Evolutionary conservation across 352 stramenopile genomes (phyloP).

Genomic region (Phytophthora capsici): DNA sequence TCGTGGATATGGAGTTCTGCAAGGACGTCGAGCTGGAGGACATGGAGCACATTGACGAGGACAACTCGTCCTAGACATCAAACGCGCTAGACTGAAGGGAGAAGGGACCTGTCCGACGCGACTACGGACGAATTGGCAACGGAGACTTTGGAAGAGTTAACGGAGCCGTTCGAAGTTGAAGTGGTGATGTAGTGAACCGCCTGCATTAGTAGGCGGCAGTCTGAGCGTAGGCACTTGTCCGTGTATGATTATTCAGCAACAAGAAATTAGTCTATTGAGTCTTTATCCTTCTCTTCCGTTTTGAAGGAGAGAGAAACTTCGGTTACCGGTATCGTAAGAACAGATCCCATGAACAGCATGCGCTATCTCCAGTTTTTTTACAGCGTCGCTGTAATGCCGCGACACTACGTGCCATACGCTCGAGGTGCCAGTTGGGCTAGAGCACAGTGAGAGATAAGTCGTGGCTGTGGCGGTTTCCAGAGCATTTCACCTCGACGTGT

Average conservation of each 20-base stretch:
- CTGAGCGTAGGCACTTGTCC: slow-evolving; percentile 21
- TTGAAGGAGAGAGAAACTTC: slow-evolving; percentile 3
- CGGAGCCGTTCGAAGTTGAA: slow-evolving; percentile 19
- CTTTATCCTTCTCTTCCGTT: background rate
- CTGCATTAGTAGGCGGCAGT: slow-evolving; percentile 26
- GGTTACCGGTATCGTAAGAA: slow-evolving; percentile 9
- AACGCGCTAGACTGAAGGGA: slow-evolving; percentile 3
- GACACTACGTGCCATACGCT: slow-evolving; percentile 29
- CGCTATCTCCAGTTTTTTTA: slow-evolving; percentile 20
- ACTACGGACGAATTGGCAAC: background rate
- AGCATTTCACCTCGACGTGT: slow-evolving; percentile 15
- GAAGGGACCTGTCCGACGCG: slow-evolving; percentile 18
- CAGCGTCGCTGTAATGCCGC: slow-evolving; percentile 15
- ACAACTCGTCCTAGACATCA: background rate
- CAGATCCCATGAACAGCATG: slow-evolving; percentile 29
- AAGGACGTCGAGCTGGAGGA: slow-evolving; percentile 43
- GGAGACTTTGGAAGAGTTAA: slow-evolving; percentile 7
- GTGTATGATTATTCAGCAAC: slow-evolving; percentile 42
- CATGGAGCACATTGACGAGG: slow-evolving; percentile 37
- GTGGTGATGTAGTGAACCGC: slow-evolving; percentile 17
- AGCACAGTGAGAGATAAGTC: slow-evolving; percentile 3
- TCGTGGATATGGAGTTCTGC: slow-evolving; percentile 53
- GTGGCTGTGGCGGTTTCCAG: background rate
- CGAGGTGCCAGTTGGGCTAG: slow-evolving; percentile 19
- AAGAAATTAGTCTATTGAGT: slow-evolving; percentile 38